Evolutionary conservation across 2,329 filamentous ascomycete species (phyloP).

Genomic region (Fusarium succisae): DNA sequence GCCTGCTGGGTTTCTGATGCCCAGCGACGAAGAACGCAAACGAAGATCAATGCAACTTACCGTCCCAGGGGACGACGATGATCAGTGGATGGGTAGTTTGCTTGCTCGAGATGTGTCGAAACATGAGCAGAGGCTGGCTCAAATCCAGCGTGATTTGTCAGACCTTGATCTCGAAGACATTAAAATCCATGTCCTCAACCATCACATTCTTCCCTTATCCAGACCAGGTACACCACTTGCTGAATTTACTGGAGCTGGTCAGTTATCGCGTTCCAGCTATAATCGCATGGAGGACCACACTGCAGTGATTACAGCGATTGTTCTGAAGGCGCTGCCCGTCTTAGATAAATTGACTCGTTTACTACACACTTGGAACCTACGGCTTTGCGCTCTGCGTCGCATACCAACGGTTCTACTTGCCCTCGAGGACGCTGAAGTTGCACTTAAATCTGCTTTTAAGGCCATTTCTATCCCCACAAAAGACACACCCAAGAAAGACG

Average conservation of each 20-base stretch:
- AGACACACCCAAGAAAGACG: constrained; percentile 30
- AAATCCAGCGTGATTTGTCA: constrained; percentile 76
- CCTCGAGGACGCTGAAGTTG: constrained; percentile 72
- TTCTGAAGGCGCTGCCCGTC: constrained; percentile 87
- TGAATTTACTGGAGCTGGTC: constrained; percentile 46
- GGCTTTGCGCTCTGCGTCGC: constrained; percentile 77
- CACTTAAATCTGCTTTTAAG: constrained; percentile 73
- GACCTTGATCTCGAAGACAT: constrained; percentile 83
- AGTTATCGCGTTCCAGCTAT: constrained; percentile 63
- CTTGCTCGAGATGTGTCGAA: constrained; percentile 68
- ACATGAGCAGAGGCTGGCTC: constrained; percentile 78
- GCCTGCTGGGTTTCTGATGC: constrained; percentile 64
- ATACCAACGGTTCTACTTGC: constrained; percentile 74
- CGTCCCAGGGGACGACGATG: constrained; percentile 36
- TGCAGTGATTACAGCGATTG: constrained; percentile 88
- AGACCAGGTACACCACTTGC: constrained; percentile 50
- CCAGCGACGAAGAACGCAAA: constrained; percentile 52
- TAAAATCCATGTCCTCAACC: constrained; percentile 85
- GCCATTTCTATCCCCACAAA: constrained; percentile 56
- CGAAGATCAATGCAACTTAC: constrained; percentile 47
- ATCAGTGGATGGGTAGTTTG: constrained; percentile 75
- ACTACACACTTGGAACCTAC: constrained; percentile 81
- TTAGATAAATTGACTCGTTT: constrained; percentile 77
- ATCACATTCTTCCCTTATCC: constrained; percentile 72
- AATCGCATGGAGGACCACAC: constrained; percentile 87